These are phyloP conservation scores for Penicillium bialowiezense DNA, from an alignment of 495 filamentous ascomycete genomes.

Conservation along the genomic window DNA sequence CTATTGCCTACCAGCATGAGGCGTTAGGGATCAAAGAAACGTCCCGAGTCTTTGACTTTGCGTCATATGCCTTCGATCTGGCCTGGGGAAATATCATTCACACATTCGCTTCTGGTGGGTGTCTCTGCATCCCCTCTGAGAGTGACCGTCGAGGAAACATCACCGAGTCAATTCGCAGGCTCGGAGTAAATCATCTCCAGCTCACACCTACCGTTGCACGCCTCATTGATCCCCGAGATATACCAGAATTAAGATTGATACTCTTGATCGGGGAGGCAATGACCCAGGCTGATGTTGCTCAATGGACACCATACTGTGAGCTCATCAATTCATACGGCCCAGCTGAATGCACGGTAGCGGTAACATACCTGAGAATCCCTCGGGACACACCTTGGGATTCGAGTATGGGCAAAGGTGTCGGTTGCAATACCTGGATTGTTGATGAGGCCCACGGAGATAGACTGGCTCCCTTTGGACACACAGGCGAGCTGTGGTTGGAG, in stretches of 20 bases:
- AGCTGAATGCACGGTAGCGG: constrained; percentile 13
- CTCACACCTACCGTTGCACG: not conserved
- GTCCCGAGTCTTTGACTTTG: constrained; percentile 4
- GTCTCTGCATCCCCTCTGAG: constrained; percentile 6
- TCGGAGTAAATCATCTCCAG: not conserved
- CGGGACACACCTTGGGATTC: not conserved
- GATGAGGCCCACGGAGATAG: constrained; percentile 43
- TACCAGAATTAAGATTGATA: not conserved
- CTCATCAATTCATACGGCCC: constrained; percentile 18
- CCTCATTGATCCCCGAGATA: not conserved
- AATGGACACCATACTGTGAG: not conserved
- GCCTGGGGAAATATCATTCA: not conserved
- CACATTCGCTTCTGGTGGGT: constrained; percentile 1
- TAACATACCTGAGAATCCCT: constrained; percentile 9
- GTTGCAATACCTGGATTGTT: constrained; percentile 43
- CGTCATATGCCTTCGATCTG: constrained; percentile 12
- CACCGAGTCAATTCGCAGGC: not conserved
- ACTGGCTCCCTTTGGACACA: constrained; percentile 39
- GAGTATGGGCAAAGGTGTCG: not conserved
- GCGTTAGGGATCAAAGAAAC: not conserved
- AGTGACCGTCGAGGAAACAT: not conserved
- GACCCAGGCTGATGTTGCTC: constrained; percentile 1
- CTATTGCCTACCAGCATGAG: not conserved
- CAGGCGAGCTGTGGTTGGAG: constrained; percentile 41
- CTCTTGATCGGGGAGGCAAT: constrained; percentile 46